These are phyloP conservation scores for Leavenworthia alabamica DNA, from an alignment of 345 rosid genomes.

Conservation along the genomic window DNA sequence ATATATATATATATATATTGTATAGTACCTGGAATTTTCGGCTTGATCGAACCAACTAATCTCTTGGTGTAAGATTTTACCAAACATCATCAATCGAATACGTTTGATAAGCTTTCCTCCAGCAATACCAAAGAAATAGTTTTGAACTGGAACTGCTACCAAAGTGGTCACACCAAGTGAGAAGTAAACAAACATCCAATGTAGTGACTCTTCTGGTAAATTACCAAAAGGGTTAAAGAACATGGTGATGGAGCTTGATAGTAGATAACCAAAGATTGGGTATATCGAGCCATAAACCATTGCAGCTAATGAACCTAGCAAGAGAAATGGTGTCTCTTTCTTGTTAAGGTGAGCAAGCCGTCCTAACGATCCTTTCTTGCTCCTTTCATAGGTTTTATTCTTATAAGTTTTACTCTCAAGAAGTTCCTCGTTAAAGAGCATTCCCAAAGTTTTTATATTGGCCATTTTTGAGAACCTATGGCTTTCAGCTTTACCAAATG, in stretches of 20 bases:
- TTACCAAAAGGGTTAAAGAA: slow-evolving; percentile 40
- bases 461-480: not conserved
- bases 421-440: not conserved
- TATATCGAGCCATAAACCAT: slow-evolving; percentile 45
- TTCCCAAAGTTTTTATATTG: not conserved
- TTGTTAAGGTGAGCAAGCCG: slow-evolving; percentile 8
- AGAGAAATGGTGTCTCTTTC: slow-evolving; percentile 28
- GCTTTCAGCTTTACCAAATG: not conserved
- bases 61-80: slow-evolving; percentile 61
- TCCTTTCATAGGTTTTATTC: not conserved
- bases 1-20: not conserved
- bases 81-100: slow-evolving; percentile 51
- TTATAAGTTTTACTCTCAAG: not conserved
- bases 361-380: not conserved
- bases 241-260: slow-evolving; percentile 48
- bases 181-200: not conserved
- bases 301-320: slow-evolving; percentile 51
- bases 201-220: not conserved
- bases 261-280: slow-evolving; percentile 56
- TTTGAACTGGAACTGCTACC: slow-evolving; percentile 29
- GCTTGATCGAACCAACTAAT: slow-evolving; percentile 7
- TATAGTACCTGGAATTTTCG: not conserved
- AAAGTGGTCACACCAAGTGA: not conserved
- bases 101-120: slow-evolving; percentile 58
- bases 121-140: slow-evolving; percentile 57